These are phyloP conservation scores for Sugiyamaella smithiae DNA, from an alignment of 805 yeast genomes.

Conservation along the genomic window DNA sequence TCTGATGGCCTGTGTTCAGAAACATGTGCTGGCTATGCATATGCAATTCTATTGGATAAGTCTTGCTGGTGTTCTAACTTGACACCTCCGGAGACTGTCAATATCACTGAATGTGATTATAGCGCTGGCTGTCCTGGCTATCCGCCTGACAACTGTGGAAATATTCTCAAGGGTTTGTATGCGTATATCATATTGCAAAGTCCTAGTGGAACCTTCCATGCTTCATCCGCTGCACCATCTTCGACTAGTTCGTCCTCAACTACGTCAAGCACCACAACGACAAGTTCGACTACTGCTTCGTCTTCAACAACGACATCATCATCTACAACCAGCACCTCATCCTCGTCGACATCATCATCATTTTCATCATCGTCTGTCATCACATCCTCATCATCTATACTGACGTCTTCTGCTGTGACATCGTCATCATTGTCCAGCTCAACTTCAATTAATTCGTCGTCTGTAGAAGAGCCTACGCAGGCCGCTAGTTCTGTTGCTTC, in stretches of 20 bases:
- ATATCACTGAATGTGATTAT: slow-evolving; percentile 32
- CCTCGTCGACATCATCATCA: slow-evolving; percentile 20
- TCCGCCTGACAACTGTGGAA: slow-evolving; percentile 45
- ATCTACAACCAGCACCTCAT: slow-evolving; percentile 19
- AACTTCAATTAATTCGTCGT: slow-evolving; percentile 20
- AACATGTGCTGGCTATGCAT: slow-evolving; percentile 48
- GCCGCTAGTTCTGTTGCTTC: not conserved
- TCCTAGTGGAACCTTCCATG: slow-evolving; percentile 33
- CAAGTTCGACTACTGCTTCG: slow-evolving; percentile 25
- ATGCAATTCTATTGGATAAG: slow-evolving; percentile 51
- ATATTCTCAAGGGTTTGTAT: slow-evolving; percentile 41
- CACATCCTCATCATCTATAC: slow-evolving; percentile 9
- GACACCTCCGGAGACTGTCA: slow-evolving; percentile 44
- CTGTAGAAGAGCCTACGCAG: slow-evolving; percentile 7
- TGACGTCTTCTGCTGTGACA: slow-evolving; percentile 26
- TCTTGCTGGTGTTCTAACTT: slow-evolving; percentile 62
- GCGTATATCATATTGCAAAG: slow-evolving; percentile 49
- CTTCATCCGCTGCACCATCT: slow-evolving; percentile 16
- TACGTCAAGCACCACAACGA: slow-evolving; percentile 21
- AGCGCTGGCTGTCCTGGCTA: slow-evolving; percentile 44
- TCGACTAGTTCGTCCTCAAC: slow-evolving; percentile 26
- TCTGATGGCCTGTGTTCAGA: slow-evolving; percentile 53
- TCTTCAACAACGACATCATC: slow-evolving; percentile 19
- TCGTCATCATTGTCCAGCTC: slow-evolving; percentile 17
- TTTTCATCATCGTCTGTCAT: slow-evolving; percentile 10